These are phyloP conservation scores for Lyophyllum decastes DNA, from an alignment of 768 basidiomycete species.

Conservation along the genomic window DNA sequence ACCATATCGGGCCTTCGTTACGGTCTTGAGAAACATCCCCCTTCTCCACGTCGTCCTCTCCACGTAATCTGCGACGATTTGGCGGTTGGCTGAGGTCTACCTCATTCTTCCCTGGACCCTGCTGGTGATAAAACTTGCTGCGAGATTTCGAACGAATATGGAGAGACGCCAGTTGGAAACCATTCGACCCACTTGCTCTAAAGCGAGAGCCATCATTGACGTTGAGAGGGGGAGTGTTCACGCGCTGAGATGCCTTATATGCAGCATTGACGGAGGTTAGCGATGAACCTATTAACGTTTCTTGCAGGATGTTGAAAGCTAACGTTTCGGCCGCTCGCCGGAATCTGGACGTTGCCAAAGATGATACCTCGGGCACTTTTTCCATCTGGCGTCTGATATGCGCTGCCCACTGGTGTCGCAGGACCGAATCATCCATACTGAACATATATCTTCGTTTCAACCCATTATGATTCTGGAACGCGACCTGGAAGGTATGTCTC, in stretches of 20 bases:
- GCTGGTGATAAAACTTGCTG: conserved; percentile 66
- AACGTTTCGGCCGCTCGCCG: conserved; percentile 71
- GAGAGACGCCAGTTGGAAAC: conserved; percentile 24
- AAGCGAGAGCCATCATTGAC: conserved; percentile 14
- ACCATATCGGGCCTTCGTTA: conserved; percentile 61
- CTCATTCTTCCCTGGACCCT: conserved; percentile 67
- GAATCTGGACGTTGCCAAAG: conserved; percentile 45
- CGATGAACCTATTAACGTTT: conserved; percentile 62
- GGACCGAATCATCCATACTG: conserved; percentile 79
- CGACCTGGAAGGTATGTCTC: conserved; percentile 94
- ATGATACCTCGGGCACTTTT: conserved; percentile 36
- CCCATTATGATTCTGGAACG: conserved; percentile 71
- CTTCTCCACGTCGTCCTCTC: conserved; percentile 14
- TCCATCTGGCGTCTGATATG: conserved; percentile 72
- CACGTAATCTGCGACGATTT: conserved; percentile 10
- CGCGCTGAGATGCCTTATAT: conserved; percentile 33
- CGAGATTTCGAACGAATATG: conserved; percentile 71
- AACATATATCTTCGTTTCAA: conserved; percentile 91
- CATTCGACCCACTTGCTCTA: conserved; percentile 14
- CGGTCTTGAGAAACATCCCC: conserved; percentile 18
- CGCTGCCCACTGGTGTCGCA: conserved; percentile 73
- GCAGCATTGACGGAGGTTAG: conserved; percentile 15
- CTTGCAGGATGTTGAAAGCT: conserved; percentile 82
- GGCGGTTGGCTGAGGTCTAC: conserved; percentile 42
- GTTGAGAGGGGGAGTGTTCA: conserved; percentile 16